Base-by-base conservation (phyloP, 192 early-diverging fungal genomes). In the Entrophospora sp. region DNA sequence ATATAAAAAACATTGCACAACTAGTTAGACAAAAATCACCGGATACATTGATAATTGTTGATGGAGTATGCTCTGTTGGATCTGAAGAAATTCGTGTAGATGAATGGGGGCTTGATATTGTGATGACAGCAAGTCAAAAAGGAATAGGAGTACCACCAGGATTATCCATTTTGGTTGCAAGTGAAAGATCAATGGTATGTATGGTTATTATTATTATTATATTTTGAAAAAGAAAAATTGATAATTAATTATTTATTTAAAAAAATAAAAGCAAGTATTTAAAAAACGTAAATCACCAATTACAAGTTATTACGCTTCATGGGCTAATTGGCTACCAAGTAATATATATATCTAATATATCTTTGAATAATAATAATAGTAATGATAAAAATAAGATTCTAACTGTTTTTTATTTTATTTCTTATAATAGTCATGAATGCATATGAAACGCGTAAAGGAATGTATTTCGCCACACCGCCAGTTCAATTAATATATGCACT, bases 391-490 rank as follows among this genome's bases (percentile, higher is more conserved):
- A 46, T 22, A 18, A 18, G 7, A n/a, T 22, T 8, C 24, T 46
- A 2, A 24, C 24, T 22, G 24, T 36, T n/a, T 36, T 3, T 35
- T 22, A 31, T 57, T 36, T 14, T 52, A 16, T 16, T 53, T 28
- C 37, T 12, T 36, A 32, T 22, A 31, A 32, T 71, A 35, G 88
- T 98, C 73, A 98, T 98, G 96, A 76, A 85, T 66, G 87, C 91
- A 30, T 98, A 98, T 78, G 96, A 98, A 79, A 85, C 86, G 0
- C 85, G 93, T 62, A 91, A 92, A 60, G 84, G 88, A 28, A 83
- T 84, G 58, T 98, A 98, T 79, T 98, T 98, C 84, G 96, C 94
- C 56, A 98, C 96, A 30, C 96, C 96, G 12, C 85, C 91, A 45
- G 96, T 98, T 48, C 93, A 95, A 79, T 82, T 90, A 38, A 83